Base-by-base conservation (phyloP, 768 basidiomycete species). In the Roridomyces roridus region DNA sequence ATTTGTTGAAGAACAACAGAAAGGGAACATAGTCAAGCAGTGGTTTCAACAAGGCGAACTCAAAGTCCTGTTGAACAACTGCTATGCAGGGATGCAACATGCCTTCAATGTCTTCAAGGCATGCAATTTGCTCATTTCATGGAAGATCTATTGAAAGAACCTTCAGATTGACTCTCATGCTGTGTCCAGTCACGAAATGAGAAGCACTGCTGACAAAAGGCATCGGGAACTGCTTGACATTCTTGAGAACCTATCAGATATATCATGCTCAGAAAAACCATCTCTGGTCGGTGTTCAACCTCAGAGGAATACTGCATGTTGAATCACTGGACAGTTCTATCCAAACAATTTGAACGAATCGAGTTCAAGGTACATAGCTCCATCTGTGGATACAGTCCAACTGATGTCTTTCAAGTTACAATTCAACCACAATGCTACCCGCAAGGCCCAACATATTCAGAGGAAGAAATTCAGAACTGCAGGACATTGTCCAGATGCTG, bases 1-100 rank as follows among this genome's bases (percentile, higher is more conserved):
- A n/a, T n/a, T n/a, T n/a, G 21, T 55, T 6, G 39, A 40, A n/a
- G 53, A 44, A 1, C 43, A 55, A 29, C 53, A 46, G 34, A 45
- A 55, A 4, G 36, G 45, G 10, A 28, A 18, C 45, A 18, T n/a
- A 5, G 41, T 55, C 29, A 41, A 25, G 37, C 20, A 20, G 8
- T 45, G 46, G 15, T 55, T 55, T 8, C 54, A 46, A 9, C 11
- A 42, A 23, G 15, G 37, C 9, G 37, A 48, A 28, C 20, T 42
- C 6, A 42, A 41, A 18, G 25, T 21, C 4, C 21, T 56, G 29
- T n/a, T 56, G 14, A 43, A 56, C 11, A 34, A 37, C 1, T 56
- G 55, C 35, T 26, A 26, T 4, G 2, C 7, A 1, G 47, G 46
- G 5, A 28, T 56, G 17, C 46, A 56, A 17, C 21, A 49, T 5